Conservation (phyloP, 345 rosid species). For the Salix caprea region DNA sequence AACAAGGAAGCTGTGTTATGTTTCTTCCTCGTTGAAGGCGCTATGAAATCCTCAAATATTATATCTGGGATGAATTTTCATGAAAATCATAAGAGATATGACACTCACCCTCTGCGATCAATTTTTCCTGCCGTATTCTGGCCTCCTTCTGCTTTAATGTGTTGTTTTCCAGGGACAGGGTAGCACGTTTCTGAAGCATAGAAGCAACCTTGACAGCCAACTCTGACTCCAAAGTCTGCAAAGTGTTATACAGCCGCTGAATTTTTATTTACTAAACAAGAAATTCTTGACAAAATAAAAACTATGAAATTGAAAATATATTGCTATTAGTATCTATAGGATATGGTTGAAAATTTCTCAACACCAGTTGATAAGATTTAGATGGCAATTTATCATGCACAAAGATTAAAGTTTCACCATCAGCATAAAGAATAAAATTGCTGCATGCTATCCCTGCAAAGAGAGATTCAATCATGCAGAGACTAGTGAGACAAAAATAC, state of each 20-base stretch:
- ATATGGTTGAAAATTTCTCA: neutral
- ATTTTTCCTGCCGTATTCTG: slow-evolving; percentile 48
- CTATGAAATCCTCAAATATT: neutral
- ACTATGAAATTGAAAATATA: neutral
- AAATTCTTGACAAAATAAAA: neutral
- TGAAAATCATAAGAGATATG: neutral
- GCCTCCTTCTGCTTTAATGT: slow-evolving; percentile 56
- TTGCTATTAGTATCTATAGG: neutral
- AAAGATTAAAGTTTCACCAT: no score
- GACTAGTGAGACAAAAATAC: neutral
- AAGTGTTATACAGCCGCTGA: neutral
- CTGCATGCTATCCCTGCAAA: neutral
- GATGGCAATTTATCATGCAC: no score
- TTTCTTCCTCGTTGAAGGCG: neutral
- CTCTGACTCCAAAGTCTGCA: slow-evolving; percentile 58
- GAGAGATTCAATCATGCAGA: neutral
- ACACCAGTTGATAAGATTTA: no score
- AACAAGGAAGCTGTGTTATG: neutral
- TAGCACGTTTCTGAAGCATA: slow-evolving; percentile 54
- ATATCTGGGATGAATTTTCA: neutral
- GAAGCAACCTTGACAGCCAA: slow-evolving; percentile 51
- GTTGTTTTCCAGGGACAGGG: slow-evolving; percentile 57
- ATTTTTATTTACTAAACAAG: neutral
- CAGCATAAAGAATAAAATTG: neutral
- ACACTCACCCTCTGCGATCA: slow-evolving; percentile 50